Percentiles rank a stretch among this genome's conserved stretches.
These are phyloP conservation scores for Amanita jacksonii DNA, from an alignment of 768 basidiomycete species.

Conservation along the genomic window DNA sequence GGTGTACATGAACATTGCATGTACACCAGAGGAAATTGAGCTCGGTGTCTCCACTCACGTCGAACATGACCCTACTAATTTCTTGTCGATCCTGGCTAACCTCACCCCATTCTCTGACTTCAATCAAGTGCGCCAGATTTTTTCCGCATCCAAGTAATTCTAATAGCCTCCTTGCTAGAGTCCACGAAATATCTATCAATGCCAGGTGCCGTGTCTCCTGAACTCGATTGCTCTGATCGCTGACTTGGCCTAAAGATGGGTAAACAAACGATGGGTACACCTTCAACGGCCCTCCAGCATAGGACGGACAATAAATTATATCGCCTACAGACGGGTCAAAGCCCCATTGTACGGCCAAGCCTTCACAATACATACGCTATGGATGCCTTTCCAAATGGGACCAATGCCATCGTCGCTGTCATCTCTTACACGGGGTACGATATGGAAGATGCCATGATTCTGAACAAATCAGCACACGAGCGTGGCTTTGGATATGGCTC, in stretches of 20 bases:
- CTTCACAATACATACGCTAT: constrained; percentile 94
- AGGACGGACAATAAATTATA: constrained; percentile 99
- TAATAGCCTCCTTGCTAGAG: constrained; percentile 34
- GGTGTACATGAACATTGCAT: constrained; percentile 98
- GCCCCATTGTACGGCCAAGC: constrained; percentile 85
- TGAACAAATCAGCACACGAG: constrained; percentile 98
- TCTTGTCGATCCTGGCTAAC: constrained; percentile 94
- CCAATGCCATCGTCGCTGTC: constrained; percentile 97
- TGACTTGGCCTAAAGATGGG: constrained; percentile 64
- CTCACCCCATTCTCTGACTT: constrained; percentile 99
- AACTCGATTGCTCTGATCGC: constrained; percentile 4
- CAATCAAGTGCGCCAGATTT: constrained; percentile 65
- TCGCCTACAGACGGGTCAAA: constrained; percentile 90
- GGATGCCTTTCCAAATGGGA: constrained; percentile 98
- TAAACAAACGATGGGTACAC: constrained; percentile 99
- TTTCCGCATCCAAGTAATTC: constrained; percentile 10
- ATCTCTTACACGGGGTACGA: constrained; percentile 99
- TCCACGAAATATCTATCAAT: constrained; percentile 89
- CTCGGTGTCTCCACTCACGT: constrained; percentile 77
- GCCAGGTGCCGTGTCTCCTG: constrained; percentile 48
- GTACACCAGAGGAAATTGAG: constrained; percentile 79
- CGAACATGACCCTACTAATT: constrained; percentile 90
- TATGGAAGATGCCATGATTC: constrained; percentile 99
- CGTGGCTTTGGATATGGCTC: constrained; percentile 96
- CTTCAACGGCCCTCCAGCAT: constrained; percentile 82